phyloP scores from a whole-genome alignment of 129 eudicot species.

The Dittrichia graveolens region DNA sequence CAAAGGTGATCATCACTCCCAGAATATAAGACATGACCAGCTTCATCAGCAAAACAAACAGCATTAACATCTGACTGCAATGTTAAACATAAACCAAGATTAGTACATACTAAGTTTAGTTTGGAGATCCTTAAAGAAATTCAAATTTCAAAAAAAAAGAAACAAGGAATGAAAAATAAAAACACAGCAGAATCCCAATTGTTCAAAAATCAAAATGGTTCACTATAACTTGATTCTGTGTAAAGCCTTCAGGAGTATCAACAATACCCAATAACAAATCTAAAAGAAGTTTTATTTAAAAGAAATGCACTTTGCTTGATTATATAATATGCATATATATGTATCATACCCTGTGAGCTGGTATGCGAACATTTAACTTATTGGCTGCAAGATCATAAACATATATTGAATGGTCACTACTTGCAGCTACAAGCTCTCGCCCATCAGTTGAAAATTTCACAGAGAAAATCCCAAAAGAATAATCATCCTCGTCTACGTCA shows the following conservation, averaged over 20 bases:
- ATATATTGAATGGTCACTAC: conserved; percentile 72
- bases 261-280: neutral
- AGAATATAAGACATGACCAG: conserved; percentile 78
- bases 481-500: conserved; percentile 44
- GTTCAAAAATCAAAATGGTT: neutral
- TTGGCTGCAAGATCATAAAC: conserved; percentile 78
- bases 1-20: conserved; percentile 87
- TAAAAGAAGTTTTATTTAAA: neutral
- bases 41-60: conserved; percentile 89
- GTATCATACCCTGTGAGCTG: conserved; percentile 82
- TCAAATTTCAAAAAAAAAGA: neutral
- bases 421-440: conserved; percentile 84
- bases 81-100: conserved; percentile 25
- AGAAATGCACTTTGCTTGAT: neutral
- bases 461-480: conserved; percentile 77
- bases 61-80: conserved; percentile 89
- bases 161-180: neutral
- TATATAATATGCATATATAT: neutral
- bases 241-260: conserved; percentile 14
- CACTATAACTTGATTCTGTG: conserved; percentile 8
- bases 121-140: neutral
- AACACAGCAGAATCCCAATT: neutral
- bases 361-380: conserved; percentile 59
- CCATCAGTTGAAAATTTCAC: conserved; percentile 92
- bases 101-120: neutral